Percentiles rank a stretch among this genome's conserved stretches.
Conservation (phyloP, 768 basidiomycete species). For the Trametopsis cervina region DNA sequence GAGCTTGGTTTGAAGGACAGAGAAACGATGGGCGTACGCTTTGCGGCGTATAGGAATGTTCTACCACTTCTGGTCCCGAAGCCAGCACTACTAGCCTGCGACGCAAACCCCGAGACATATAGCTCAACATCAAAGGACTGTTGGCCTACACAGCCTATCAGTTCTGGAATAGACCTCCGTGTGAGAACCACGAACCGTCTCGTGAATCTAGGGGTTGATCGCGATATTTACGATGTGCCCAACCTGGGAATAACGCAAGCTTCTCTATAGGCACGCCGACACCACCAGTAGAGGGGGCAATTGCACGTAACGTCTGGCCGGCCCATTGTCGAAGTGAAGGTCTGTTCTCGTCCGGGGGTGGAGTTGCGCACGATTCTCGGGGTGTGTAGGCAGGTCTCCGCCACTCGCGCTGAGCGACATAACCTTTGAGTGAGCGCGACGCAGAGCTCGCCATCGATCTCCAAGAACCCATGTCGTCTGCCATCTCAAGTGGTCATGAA, state of each 20-base stretch:
- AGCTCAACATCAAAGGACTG: slow-evolving; percentile 69
- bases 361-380: slow-evolving; percentile 11
- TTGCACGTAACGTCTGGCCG: slow-evolving; percentile 34
- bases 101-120: slow-evolving; percentile 72
- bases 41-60: slow-evolving; percentile 72
- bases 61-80: slow-evolving; percentile 66
- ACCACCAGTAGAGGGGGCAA: slow-evolving; percentile 17
- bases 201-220: neutral
- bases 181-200: neutral
- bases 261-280: slow-evolving; percentile 32
- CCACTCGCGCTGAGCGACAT: slow-evolving; percentile 39
- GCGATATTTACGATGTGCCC: slow-evolving; percentile 46
- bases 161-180: neutral
- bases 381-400: slow-evolving; percentile 19
- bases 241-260: slow-evolving; percentile 70
- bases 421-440: slow-evolving; percentile 40
- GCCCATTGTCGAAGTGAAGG: slow-evolving; percentile 62
- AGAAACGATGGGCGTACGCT: slow-evolving; percentile 37
- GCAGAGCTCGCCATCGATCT: slow-evolving; percentile 25
- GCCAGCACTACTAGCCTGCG: slow-evolving; percentile 50
- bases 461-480: slow-evolving; percentile 28
- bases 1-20: slow-evolving; percentile 5
- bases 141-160: no score
- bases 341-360: slow-evolving; percentile 19
- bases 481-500: slow-evolving; percentile 11